These are phyloP conservation scores for Skeletonema tropicum DNA, from an alignment of 108 stramenopile genomes.

Conservation along the genomic window DNA sequence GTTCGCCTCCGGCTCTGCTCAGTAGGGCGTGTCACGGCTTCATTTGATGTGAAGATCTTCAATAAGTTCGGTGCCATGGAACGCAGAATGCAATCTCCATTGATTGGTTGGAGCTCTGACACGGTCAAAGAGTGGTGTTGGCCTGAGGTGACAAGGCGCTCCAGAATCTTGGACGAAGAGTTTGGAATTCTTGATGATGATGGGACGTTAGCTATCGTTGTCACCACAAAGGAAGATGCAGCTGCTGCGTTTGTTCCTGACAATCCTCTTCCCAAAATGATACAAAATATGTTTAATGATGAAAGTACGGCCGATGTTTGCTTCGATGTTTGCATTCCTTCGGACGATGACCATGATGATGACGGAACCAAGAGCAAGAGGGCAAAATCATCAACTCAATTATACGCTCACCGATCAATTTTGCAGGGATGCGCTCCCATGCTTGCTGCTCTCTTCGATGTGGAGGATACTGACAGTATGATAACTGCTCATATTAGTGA, in stretches of 20 bases:
- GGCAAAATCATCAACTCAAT: background rate
- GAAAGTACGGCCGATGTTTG: background rate
- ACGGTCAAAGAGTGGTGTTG: background rate
- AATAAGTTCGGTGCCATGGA: background rate
- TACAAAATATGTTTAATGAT: background rate
- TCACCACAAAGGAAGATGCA: background rate
- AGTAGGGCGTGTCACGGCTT: background rate
- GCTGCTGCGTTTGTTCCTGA: background rate
- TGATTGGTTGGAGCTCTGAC: no score
- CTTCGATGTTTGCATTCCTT: background rate
- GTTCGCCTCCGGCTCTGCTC: background rate
- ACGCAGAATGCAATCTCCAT: background rate
- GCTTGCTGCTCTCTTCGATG: background rate
- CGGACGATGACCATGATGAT: background rate
- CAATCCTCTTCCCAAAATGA: background rate
- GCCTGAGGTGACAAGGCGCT: background rate
- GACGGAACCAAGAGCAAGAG: background rate
- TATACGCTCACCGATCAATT: slow-evolving; percentile 2
- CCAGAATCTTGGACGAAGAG: background rate
- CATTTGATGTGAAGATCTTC: background rate
- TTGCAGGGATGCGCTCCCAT: no score
- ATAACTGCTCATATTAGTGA: no score
- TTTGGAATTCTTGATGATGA: slow-evolving; percentile 1
- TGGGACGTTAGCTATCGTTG: background rate
- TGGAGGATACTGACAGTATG: no score